Base-by-base conservation (phyloP, 2,329 filamentous ascomycete genomes). In the Alternaria tenuissima region DNA sequence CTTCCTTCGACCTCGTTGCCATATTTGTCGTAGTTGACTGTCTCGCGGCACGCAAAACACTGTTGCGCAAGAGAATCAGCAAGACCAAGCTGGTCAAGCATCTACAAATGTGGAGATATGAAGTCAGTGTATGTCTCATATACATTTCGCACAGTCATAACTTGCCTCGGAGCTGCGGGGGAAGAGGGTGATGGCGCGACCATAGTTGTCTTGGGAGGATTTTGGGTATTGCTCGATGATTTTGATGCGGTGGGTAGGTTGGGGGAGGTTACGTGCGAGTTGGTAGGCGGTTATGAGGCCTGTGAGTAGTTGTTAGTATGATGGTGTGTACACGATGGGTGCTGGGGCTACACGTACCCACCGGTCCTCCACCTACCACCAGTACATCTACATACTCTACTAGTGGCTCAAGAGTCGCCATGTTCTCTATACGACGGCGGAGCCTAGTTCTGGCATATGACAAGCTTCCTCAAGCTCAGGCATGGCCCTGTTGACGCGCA, bases 111-210 rank as follows among this genome's bases (percentile, higher is more conserved):
- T 26, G 24, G 0, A 26, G 24, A 26, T 1, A 26, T 2, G 0
- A 26, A 26, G 24, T 26, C 24, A 26, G 24, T 26, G 7, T 26
- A 26, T 26, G 24, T 26, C 24, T 26, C 24, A 7, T 7, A 7
- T 26, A 0, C 24, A 26, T 26, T 7, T 7, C 24, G 24, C 24
- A 26, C 2, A 26, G 24, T 26, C 7, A 26, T 1, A 7, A 26
- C 24, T 26, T 26, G 24, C 24, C 24, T 26, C 24, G 24, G 24
- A 26, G 7, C 24, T 81, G 1, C 85, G 78, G 1, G 84, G 83
- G 59, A 82, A 87, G 3, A 87, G 80, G 0, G 85, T 85, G 59
- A 85, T 84, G 12, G 85, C 85, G 7, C 84, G 81, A 16, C 84
- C 85, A 70, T 84, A 85, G n/a, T 80, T 71, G 57, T 84, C 82